These are phyloP conservation scores for Atalantia buxifolia DNA, from an alignment of 345 rosid genomes.

Conservation along the genomic window DNA sequence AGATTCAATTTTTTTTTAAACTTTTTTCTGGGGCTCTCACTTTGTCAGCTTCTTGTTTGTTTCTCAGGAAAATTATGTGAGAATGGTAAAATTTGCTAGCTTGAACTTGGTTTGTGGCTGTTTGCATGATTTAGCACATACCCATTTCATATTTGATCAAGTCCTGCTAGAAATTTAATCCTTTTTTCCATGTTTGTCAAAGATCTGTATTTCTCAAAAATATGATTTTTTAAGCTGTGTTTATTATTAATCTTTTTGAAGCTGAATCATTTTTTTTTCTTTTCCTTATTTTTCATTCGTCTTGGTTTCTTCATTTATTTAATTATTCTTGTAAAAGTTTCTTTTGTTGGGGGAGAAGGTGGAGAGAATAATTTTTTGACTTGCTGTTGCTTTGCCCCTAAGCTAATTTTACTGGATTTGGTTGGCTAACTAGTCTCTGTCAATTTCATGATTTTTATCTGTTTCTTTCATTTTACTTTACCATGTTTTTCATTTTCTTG, in stretches of 20 bases:
- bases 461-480: not conserved
- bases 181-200: not conserved
- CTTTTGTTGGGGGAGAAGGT: not conserved
- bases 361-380: not conserved
- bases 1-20: not conserved
- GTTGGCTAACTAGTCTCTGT: slow-evolving; percentile 2
- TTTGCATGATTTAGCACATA: not conserved
- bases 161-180: not conserved
- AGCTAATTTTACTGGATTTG: slow-evolving; percentile 5
- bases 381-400: slow-evolving; percentile 2
- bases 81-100: not conserved
- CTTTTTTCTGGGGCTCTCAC: not conserved
- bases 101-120: not conserved
- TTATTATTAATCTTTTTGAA: no score
- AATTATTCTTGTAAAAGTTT: not conserved
- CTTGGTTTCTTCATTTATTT: no score
- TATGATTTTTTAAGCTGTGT: not conserved
- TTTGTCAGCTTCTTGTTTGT: not conserved
- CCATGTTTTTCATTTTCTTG: not conserved
- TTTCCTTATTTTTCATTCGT: no score
- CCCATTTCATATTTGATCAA: not conserved
- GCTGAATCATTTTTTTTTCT: no score
- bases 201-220: not conserved
- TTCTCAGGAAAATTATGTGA: not conserved
- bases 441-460: not conserved